A percentile compares a stretch with the other conserved stretches of the same genome.
These are phyloP conservation scores for Zopfia rhizophila DNA, from an alignment of 2,329 filamentous ascomycete genomes.

Conservation along the genomic window DNA sequence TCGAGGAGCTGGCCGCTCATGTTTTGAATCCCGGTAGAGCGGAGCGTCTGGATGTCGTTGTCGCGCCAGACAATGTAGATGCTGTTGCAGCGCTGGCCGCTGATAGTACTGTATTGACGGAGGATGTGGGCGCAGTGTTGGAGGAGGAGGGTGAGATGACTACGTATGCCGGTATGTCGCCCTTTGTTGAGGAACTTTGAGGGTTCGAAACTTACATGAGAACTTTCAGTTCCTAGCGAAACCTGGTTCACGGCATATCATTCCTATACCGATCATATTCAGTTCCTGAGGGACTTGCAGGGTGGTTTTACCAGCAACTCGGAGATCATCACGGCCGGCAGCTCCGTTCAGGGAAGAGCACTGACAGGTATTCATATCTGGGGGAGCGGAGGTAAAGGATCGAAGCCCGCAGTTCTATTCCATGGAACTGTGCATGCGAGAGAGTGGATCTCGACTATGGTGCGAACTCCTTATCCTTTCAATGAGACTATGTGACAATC, in stretches of 20 bases:
- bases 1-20: conserved; percentile 45
- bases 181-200: too few relatives aligned
- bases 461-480: conserved; percentile 3
- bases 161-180: conserved; percentile 37
- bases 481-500: background rate
- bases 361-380: conserved; percentile 52
- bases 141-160: conserved; percentile 42
- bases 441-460: conserved; percentile 50
- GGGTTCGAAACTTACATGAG: conserved; percentile 11
- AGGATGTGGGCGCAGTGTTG: conserved; percentile 47
- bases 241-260: conserved; percentile 51
- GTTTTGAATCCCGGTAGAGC: conserved; percentile 44
- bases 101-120: conserved; percentile 41
- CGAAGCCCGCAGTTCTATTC: conserved; percentile 47
- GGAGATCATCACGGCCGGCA: conserved; percentile 45
- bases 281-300: conserved; percentile 46
- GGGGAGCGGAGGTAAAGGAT: conserved; percentile 49
- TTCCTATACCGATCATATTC: conserved; percentile 45
- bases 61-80: conserved; percentile 45
- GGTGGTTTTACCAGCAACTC: conserved; percentile 44
- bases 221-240: conserved; percentile 38
- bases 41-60: conserved; percentile 45
- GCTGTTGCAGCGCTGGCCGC: conserved; percentile 40
- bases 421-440: conserved; percentile 53
- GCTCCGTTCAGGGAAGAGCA: conserved; percentile 43